Conservation (phyloP, 331 rosid genomes). For the Quercus tomentella region DNA sequence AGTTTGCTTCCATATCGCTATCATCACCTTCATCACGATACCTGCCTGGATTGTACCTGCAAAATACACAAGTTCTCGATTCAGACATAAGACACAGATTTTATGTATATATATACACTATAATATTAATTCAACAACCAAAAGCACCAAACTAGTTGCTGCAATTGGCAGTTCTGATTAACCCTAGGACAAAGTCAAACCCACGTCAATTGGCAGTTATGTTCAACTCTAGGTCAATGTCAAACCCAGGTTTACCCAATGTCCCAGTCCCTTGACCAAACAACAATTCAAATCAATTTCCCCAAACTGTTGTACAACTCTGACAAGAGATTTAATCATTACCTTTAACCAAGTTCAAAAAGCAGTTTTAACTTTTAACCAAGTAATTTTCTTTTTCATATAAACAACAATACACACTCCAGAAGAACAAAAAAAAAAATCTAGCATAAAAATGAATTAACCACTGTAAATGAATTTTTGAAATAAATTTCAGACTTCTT, state of each 20-base stretch:
- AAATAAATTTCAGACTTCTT: neutral
- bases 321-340: neutral
- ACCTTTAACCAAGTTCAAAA: neutral
- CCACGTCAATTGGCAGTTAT: neutral
- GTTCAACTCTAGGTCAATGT: neutral
- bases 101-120: neutral
- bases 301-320: neutral
- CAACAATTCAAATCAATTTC: neutral
- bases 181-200: neutral
- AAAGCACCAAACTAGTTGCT: neutral
- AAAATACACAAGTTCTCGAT: slow-evolving; percentile 14
- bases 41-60: slow-evolving; percentile 61
- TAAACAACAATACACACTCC: neutral
- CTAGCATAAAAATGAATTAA: neutral
- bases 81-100: neutral
- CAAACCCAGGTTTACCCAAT: neutral
- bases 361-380: neutral
- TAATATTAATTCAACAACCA: neutral
- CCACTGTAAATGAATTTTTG: neutral
- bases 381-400: neutral
- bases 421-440: neutral
- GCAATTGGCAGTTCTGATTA: neutral
- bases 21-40: slow-evolving; percentile 51
- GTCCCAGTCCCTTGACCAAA: neutral
- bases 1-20: slow-evolving; percentile 86